phyloP scores from a whole-genome alignment of 371 early-diverging fungal species.

The Mucor ambiguus region DNA sequence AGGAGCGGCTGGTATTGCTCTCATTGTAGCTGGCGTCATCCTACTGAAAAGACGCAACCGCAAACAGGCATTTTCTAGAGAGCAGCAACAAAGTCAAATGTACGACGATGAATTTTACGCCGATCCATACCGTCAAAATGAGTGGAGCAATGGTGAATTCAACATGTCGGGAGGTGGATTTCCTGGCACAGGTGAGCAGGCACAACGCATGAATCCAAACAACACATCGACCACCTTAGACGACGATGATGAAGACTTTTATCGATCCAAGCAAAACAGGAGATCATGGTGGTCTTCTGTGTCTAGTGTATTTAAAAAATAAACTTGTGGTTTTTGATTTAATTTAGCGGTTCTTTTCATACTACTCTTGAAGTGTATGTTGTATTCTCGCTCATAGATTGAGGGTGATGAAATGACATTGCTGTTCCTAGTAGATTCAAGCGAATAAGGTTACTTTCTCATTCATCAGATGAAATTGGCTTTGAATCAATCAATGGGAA shows the following conservation, averaged over 20 bases:
- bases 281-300: constrained; percentile 28
- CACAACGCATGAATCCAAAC: constrained; percentile 14
- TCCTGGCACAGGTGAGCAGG: constrained; percentile 27
- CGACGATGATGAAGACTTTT: constrained; percentile 25
- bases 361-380: too few species aligned
- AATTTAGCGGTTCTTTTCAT: too few species aligned
- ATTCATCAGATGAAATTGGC: too few species aligned
- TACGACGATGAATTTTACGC: constrained; percentile 34
- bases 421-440: too few species aligned
- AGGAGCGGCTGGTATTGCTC: constrained; percentile 31
- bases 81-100: constrained; percentile 23
- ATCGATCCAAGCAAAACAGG: constrained; percentile 13
- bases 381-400: too few species aligned
- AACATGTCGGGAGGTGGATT: constrained; percentile 17
- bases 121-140: constrained; percentile 32
- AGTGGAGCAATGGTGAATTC: constrained; percentile 22
- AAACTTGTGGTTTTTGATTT: background rate
- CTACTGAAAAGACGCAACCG: constrained; percentile 22
- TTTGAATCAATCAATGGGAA: too few species aligned
- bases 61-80: constrained; percentile 10
- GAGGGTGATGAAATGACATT: too few species aligned
- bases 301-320: constrained; percentile 9
- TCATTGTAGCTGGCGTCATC: constrained; percentile 28
- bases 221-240: constrained; percentile 4
- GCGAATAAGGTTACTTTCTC: too few species aligned